Base-by-base conservation (phyloP, 2,329 filamentous ascomycete genomes). In the Pseudonectria foliicola region DNA sequence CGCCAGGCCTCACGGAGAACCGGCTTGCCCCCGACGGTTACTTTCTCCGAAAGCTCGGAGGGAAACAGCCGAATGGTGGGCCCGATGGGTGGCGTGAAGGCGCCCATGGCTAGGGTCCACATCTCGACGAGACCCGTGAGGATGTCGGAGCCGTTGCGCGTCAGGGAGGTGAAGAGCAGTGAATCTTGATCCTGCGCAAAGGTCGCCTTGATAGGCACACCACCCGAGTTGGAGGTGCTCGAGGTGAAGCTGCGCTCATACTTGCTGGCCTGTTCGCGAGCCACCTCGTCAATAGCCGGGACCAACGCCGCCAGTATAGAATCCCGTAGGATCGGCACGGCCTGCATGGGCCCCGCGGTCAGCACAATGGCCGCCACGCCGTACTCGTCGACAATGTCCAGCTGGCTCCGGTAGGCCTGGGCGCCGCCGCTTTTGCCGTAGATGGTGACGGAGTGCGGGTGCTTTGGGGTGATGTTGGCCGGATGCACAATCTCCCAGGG, bases 401-500 rank as follows among this genome's bases (percentile, higher is more conserved):
- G 29, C 15, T 63, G 61, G n/a, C 55, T 56, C 13, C 54, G 49
- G 15, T 63, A 63, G 4, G 47, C 52, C 12, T 49, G 44, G 0
- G 60, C 56, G 3, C 54, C 58, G 10, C 60, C 61, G 3, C 51
- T 52, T 35, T 64, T 64, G 2, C 47, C 54, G 24, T 56, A 57
- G 2, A 62, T 40, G 11, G 60, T 50, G 4, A 64, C 41, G 1
- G 49, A 35, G 14, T 62, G 60, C 0, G 54, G 49, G 27, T 61
- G 44, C 0, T 45, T 24, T 0, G 52, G 47, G 0, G 50, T 51
- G 0, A 62, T 30, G 15, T 50, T 42, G 1, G 46, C 12, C 0
- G 51, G 45, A 2, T 54, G 57, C 2, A 54, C 47, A 11, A 63
- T 61, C 29, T 64, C 60, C 62, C 60, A 63, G 0, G 61, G 59